phyloP scores from a whole-genome alignment of 1,284 basidiomycete genomes.

The Boletellus sp. region DNA sequence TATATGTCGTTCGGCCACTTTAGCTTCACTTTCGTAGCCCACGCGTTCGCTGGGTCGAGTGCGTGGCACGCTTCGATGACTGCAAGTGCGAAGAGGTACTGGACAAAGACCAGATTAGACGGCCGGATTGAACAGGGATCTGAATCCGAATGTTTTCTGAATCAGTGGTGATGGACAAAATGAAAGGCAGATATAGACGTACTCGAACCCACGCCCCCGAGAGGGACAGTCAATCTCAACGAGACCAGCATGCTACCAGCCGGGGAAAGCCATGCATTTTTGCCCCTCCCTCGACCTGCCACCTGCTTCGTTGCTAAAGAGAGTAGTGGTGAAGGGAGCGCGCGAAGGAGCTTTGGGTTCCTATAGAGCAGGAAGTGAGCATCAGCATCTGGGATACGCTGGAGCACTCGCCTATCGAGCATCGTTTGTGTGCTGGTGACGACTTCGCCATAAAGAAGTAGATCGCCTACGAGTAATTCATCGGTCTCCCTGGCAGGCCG shows the following conservation, averaged over 20 bases:
- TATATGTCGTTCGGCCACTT: slow-evolving; percentile 99
- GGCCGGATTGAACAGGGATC: slow-evolving; percentile 43
- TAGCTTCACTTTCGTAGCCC: slow-evolving; percentile 65
- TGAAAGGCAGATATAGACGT: neutral
- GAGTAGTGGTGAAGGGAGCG: slow-evolving; percentile 72
- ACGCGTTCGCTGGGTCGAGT: slow-evolving; percentile 40
- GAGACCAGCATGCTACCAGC: slow-evolving; percentile 88
- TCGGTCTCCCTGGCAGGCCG: slow-evolving; percentile 17
- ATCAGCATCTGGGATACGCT: neutral
- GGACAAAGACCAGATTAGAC: slow-evolving; percentile 85
- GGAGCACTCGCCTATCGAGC: slow-evolving; percentile 75
- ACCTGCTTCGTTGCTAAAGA: slow-evolving; percentile 88
- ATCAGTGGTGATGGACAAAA: neutral
- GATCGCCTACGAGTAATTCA: slow-evolving; percentile 69
- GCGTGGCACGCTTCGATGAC: slow-evolving; percentile 79
- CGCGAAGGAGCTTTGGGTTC: slow-evolving; percentile 71
- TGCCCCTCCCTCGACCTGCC: slow-evolving; percentile 83
- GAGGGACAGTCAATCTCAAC: slow-evolving; percentile 64
- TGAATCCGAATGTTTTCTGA: neutral
- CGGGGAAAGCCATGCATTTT: slow-evolving; percentile 93
- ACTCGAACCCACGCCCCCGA: slow-evolving; percentile 25
- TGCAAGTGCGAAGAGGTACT: slow-evolving; percentile 90
- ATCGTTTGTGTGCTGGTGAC: slow-evolving; percentile 95
- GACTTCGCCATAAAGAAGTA: slow-evolving; percentile 82
- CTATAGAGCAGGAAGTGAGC: slow-evolving; percentile 38